Base-by-base conservation (phyloP, 2,329 filamentous ascomycete genomes). In the Colletotrichum paranaense region DNA sequence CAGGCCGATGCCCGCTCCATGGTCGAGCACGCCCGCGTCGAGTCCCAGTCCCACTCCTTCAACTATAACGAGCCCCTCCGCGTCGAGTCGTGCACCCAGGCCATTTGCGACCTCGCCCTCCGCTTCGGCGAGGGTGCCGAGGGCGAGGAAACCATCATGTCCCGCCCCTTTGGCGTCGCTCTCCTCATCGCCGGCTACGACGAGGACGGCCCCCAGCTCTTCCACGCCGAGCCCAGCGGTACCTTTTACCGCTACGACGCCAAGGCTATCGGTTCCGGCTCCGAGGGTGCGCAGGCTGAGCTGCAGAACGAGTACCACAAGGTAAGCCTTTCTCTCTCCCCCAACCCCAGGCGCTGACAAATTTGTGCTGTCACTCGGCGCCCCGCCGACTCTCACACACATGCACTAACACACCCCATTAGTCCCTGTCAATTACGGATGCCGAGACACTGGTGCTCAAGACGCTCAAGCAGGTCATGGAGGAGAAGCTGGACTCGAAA, bases 191-290 rank as follows among this genome's bases (percentile, higher is more conserved):
- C 97, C 42, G 97, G 97, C 72, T 97, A 95, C 84, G 97, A 99
- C 83, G 96, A 98, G 88, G 95, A 98, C 82, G 97, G 97, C 16
- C 97, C 97, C 76, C 94, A 95, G 84, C 89, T 99, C 88, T 99
- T 98, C 86, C 97, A 99, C 83, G 97, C 97, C 76, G 97, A 99
- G 86, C 97, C 97, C 53, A 98, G 95, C 78, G 97, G 97, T 76
- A 99, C 97, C 60, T 99, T 99, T 84, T 99, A 99, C 87, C 93
- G 96, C 81, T 99, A 99, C 85, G 97, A 99, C 82, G 97, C 97
- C 78, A 99, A 99, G 88, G 97, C 97, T 74, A 99, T 99, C 81
- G 97, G 97, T 56, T 98, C 95, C 62, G 97, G 97, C 77, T 98
- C 95, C 74, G 97, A 99, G 86, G 97, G 97, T 77, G 97, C 97